Evolutionary conservation across 352 stramenopile genomes (phyloP).

Genomic region (Pythium dissimile): DNA sequence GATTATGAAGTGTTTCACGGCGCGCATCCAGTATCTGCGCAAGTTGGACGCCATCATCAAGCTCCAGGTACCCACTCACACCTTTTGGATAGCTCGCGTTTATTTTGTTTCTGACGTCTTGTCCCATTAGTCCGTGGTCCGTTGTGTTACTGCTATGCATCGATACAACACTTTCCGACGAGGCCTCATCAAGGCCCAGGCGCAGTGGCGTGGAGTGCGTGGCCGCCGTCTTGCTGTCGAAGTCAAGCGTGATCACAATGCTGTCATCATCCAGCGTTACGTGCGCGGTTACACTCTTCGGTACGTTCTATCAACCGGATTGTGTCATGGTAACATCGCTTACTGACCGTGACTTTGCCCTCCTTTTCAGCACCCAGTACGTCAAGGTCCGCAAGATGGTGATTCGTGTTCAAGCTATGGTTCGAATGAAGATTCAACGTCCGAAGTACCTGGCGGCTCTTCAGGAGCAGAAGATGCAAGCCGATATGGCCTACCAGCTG

Average conservation of each 20-base stretch:
- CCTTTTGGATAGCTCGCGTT: background rate
- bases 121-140: conserved; percentile 54
- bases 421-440: conserved; percentile 82
- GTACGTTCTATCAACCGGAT: conserved; percentile 12
- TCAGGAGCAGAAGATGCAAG: conserved; percentile 74
- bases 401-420: conserved; percentile 73
- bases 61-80: conserved; percentile 38
- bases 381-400: conserved; percentile 63
- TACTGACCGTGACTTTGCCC: background rate
- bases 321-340: no score
- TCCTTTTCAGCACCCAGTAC: conserved; percentile 28
- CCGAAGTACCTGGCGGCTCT: conserved; percentile 79
- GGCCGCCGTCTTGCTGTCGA: conserved; percentile 60
- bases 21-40: conserved; percentile 74
- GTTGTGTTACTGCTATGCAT: conserved; percentile 79
- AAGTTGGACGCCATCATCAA: conserved; percentile 79
- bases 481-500: conserved; percentile 83
- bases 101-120: background rate
- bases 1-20: conserved; percentile 73
- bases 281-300: conserved; percentile 67
- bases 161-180: conserved; percentile 82
- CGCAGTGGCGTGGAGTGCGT: conserved; percentile 66
- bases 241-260: conserved; percentile 80
- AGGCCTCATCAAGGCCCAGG: conserved; percentile 57
- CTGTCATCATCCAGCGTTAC: conserved; percentile 83